Percentiles rank a stretch among this genome's conserved stretches.
phyloP scores from a whole-genome alignment of 768 basidiomycete genomes.

The Boletales sp. region DNA sequence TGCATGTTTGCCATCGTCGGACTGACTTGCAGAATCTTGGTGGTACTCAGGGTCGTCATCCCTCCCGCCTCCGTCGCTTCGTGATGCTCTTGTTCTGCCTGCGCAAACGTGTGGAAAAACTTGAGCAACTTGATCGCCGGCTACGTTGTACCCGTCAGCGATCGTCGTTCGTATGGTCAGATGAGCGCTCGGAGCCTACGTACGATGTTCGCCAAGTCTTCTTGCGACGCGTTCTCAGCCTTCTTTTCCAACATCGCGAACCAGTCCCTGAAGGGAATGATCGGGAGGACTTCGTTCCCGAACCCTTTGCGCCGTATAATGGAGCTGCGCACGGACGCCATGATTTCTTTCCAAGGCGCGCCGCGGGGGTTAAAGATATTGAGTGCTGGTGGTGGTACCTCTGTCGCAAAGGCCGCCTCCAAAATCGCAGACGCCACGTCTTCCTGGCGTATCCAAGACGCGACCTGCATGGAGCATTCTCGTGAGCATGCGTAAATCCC shows the following conservation, averaged over 20 bases:
- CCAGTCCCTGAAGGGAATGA: slow-evolving; percentile 36
- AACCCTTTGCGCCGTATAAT: slow-evolving; percentile 12
- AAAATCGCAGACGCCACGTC: slow-evolving; percentile 33
- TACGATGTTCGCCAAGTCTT: slow-evolving; percentile 31
- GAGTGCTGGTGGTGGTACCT: slow-evolving; percentile 19
- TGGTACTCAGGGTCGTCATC: slow-evolving; percentile 17
- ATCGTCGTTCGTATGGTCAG: background rate
- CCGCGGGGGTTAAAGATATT: slow-evolving; percentile 40
- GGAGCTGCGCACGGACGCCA: slow-evolving; percentile 20
- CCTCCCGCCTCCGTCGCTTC: slow-evolving; percentile 16
- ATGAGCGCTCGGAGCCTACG: slow-evolving; percentile 7
- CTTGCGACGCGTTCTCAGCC: slow-evolving; percentile 16
- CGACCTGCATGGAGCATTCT: slow-evolving; percentile 17
- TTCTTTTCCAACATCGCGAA: slow-evolving; percentile 24
- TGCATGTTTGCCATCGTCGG: slow-evolving; percentile 24
- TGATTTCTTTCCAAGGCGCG: slow-evolving; percentile 30
- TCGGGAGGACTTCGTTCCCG: slow-evolving; percentile 13
- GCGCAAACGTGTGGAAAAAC: slow-evolving; percentile 27
- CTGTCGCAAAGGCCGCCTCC: slow-evolving; percentile 23
- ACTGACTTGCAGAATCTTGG: slow-evolving; percentile 12
- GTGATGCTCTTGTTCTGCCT: slow-evolving; percentile 12
- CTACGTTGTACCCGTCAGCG: slow-evolving; percentile 9
- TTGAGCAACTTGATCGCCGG: slow-evolving; percentile 35
- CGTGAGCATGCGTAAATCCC: background rate
- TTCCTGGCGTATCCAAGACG: slow-evolving; percentile 44